Evolutionary conservation across 768 basidiomycete genomes (phyloP).

Genomic region (Pilatotrama ljubarskyi): DNA sequence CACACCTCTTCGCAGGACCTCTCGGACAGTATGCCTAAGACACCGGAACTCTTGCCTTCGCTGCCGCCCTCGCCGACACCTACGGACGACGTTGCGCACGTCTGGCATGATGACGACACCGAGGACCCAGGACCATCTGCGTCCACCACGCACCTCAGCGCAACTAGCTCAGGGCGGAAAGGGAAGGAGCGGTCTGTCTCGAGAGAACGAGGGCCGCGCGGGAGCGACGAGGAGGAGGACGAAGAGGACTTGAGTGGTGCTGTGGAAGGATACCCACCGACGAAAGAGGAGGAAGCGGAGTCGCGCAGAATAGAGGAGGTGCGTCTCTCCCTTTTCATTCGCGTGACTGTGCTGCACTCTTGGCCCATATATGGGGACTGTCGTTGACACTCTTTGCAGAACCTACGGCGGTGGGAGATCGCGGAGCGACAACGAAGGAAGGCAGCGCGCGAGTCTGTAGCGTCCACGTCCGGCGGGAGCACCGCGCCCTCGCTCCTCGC

Average conservation of each 20-base stretch:
- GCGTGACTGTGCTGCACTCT: background rate
- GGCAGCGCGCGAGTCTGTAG: constrained; percentile 58
- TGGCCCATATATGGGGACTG: no score
- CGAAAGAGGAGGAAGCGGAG: constrained; percentile 64
- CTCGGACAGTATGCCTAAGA: constrained; percentile 12
- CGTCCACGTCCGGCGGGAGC: constrained; percentile 25
- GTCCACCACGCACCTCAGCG: background rate
- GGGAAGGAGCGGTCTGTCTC: constrained; percentile 4
- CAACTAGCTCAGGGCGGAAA: background rate
- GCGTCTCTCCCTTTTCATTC: constrained; percentile 21
- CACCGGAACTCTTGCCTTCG: constrained; percentile 32
- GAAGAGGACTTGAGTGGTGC: constrained; percentile 33
- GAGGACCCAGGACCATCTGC: background rate
- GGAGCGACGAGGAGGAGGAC: constrained; percentile 17
- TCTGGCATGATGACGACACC: constrained; percentile 36
- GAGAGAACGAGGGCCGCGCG: constrained; percentile 37
- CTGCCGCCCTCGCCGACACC: constrained; percentile 27
- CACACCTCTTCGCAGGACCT: background rate
- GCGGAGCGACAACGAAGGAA: constrained; percentile 77
- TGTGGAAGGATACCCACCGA: constrained; percentile 61
- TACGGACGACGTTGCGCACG: constrained; percentile 39
- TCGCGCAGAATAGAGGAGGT: constrained; percentile 75
- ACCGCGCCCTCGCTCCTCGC: constrained; percentile 49
- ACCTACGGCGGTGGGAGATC: constrained; percentile 73
- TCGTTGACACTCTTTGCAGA: constrained; percentile 43